phyloP scores from a whole-genome alignment of 2,329 filamentous ascomycete genomes.

The Colletotrichum paranaense region DNA sequence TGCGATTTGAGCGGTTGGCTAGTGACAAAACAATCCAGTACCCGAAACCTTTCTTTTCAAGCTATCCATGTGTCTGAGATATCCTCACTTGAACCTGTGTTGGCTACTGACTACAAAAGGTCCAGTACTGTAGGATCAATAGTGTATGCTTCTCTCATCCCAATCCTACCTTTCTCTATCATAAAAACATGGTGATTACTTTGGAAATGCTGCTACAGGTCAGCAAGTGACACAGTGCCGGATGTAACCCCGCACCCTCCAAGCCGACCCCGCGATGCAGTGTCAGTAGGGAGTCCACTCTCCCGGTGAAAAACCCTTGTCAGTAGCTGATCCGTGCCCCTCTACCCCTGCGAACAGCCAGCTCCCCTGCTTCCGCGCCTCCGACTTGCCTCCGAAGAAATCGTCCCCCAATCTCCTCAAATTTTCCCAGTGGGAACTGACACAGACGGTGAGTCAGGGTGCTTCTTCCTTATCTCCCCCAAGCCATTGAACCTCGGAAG shows the following conservation, averaged over 20 bases:
- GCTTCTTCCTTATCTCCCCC: constrained; percentile 10
- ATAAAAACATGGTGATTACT: constrained; percentile 1
- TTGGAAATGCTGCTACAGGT: not conserved
- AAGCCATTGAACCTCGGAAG: constrained; percentile 18
- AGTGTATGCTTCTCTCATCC: not conserved
- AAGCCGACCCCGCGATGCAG: constrained; percentile 34
- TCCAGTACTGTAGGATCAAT: too few relatives aligned
- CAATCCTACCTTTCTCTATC: not conserved
- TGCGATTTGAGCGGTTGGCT: not conserved
- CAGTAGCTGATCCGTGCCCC: constrained; percentile 32
- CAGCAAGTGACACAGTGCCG: constrained; percentile 26
- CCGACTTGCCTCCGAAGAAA: constrained; percentile 35
- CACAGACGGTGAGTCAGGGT: constrained; percentile 33
- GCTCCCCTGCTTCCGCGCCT: constrained; percentile 33
- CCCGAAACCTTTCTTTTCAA: not conserved
- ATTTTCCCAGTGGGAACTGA: constrained; percentile 35
- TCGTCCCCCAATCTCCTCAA: constrained; percentile 34
- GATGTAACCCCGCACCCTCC: constrained; percentile 28
- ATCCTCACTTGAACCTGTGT: too few relatives aligned
- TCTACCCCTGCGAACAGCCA: constrained; percentile 23
- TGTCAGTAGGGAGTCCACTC: constrained; percentile 18
- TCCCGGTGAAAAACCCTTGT: constrained; percentile 25
- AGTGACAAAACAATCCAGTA: not conserved
- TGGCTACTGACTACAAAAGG: not conserved
- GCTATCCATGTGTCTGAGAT: too few relatives aligned